These are phyloP conservation scores for Anthracocystis walkeri DNA, from an alignment of 1,284 basidiomycete species.

Conservation along the genomic window DNA sequence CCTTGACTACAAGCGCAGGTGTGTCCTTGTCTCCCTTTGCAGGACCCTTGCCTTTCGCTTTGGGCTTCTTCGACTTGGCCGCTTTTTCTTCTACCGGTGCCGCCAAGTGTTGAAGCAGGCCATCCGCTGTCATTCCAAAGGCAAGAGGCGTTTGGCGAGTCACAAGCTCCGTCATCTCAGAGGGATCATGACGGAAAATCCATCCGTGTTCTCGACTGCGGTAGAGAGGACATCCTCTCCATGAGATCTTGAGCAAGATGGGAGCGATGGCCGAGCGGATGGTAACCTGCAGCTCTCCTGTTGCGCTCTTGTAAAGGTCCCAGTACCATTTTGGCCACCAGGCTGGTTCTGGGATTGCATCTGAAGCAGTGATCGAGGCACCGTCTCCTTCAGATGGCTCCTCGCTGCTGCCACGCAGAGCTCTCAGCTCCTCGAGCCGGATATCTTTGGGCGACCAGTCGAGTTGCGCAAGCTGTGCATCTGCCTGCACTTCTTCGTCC, in stretches of 20 bases:
- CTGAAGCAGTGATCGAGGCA: conserved; percentile 5
- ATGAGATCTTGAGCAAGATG: conserved; percentile 85
- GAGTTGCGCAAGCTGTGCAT: conserved; percentile 53
- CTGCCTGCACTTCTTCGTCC: conserved; percentile 17
- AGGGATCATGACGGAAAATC: conserved; percentile 74
- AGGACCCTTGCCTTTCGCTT: conserved; percentile 23
- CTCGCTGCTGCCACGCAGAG: conserved; percentile 20
- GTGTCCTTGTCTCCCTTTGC: conserved; percentile 15
- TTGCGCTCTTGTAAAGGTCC: conserved; percentile 76
- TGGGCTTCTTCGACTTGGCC: conserved; percentile 26
- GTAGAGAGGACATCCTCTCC: conserved; percentile 87
- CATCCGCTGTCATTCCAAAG: conserved; percentile 54
- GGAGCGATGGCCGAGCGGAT: conserved; percentile 86
- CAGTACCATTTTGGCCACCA: conserved; percentile 94
- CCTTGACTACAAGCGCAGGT: conserved; percentile 33
- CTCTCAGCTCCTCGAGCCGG: conserved; percentile 31
- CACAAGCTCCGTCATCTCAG: conserved; percentile 19
- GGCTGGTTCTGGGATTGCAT: conserved; percentile 24
- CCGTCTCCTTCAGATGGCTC: conserved; percentile 1
- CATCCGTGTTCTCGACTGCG: conserved; percentile 91
- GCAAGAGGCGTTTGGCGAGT: conserved; percentile 51
- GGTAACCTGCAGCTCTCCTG: conserved; percentile 79
- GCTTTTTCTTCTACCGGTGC: conserved; percentile 26
- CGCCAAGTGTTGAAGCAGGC: conserved; percentile 44
- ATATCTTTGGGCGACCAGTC: conserved; percentile 56